Base-by-base conservation (phyloP, 495 filamentous ascomycete species). In the Tuber borchii region DNA sequence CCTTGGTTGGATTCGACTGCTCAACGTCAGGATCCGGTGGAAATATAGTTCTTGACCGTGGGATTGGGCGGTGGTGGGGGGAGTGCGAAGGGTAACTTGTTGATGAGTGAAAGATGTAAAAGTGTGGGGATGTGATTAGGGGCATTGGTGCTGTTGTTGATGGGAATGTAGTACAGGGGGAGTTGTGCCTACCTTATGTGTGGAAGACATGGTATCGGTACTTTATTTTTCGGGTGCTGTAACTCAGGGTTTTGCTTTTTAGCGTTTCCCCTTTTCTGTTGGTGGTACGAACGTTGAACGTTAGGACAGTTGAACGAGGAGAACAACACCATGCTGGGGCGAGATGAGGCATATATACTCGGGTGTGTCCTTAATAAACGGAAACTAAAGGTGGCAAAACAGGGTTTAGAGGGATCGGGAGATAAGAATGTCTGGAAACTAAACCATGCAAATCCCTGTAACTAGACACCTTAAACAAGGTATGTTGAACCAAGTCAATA, bases 1-100 rank as follows among this genome's bases (percentile, higher is more conserved):
- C 71, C 12, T 76, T 73, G 39, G 77, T 79, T 9, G 73, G 73
- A 39, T 80, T 80, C 34, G 68, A 65, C 75, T 79, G 75, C 39
- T 34, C 14, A 22, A 46, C 37, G n/a, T 31, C 20, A 40, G 74
- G 43, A 68, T 73, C 76, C 51, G 51, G 19, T 2, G 76, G 76
- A 12, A 78, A 78, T 34, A 72, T 31, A 17, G 51, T 70, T 31
- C 72, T 73, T 39, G 69, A 44, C 37, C 74, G 75, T 14, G 76
- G 76, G 20, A 78, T 71, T n/a, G 76, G 73, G 17, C 76, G 76
- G 69, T 77, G 31, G 20, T 74, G 76, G 2, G 76, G 76, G 20
- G 76, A 77, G 39, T 77, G 69, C 14, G 76, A 71, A 34, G 73
- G 73, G 70, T 76, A 72, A 40, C 69, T 46, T 34, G 56, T 65